phyloP scores from a whole-genome alignment of 805 yeast species.

The Candida caryicola region DNA sequence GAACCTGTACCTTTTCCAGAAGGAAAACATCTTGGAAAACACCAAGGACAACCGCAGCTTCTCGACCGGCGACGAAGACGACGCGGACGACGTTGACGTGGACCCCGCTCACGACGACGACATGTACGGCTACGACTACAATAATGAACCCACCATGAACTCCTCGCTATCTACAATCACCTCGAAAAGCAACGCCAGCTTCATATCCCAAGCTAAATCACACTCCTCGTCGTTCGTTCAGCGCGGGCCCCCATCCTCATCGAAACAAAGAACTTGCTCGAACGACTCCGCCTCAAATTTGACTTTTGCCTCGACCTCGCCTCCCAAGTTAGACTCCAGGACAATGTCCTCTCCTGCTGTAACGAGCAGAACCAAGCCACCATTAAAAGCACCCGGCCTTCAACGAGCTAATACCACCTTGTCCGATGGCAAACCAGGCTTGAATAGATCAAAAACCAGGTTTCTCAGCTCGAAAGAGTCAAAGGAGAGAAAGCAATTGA shows the following conservation, averaged over 20 bases:
- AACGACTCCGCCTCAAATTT: conserved; percentile 2
- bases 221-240: conserved; percentile 1
- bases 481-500: conserved; percentile 35
- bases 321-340: conserved; percentile 3
- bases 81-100: conserved; percentile 3
- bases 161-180: conserved; percentile 12
- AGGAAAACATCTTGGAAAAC: conserved; percentile 6
- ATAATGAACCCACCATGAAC: conserved; percentile 3
- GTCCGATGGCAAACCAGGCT: conserved; percentile 1
- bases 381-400: not conserved
- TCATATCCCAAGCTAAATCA: not conserved
- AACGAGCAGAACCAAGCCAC: not conserved
- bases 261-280: not conserved
- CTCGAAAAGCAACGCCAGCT: conserved; percentile 5
- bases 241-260: not conserved
- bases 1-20: conserved; percentile 5
- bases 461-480: conserved; percentile 34
- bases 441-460: conserved; percentile 34
- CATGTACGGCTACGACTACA: not conserved
- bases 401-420: not conserved
- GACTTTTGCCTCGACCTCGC: not conserved
- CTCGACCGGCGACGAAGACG: conserved; percentile 7
- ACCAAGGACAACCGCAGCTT: conserved; percentile 4
- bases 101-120: conserved; percentile 5
- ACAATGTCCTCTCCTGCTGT: not conserved